Conservation (phyloP, 495 filamentous ascomycete genomes). For the Articulospora tetracladia region DNA sequence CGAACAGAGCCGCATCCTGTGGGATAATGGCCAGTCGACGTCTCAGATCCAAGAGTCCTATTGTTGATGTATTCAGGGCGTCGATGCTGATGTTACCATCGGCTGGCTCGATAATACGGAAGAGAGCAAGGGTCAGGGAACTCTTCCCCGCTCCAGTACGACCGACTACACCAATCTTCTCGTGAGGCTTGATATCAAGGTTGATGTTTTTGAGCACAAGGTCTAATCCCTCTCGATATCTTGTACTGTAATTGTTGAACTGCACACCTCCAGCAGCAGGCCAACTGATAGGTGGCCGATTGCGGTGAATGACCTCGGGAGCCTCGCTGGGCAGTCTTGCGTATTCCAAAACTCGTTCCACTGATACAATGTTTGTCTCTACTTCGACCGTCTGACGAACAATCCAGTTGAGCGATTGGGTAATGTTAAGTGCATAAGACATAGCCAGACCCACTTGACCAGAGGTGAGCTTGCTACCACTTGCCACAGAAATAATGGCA, state of each 20-base stretch:
- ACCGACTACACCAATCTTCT: conserved; percentile 97
- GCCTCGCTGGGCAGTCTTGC: conserved; percentile 91
- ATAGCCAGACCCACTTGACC: conserved; percentile 91
- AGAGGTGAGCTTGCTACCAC: conserved; percentile 59
- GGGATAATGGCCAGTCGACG: conserved; percentile 95
- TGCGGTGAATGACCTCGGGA: conserved; percentile 85
- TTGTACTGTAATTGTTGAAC: conserved; percentile 89
- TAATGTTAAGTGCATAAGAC: conserved; percentile 97
- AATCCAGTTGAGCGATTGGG: conserved; percentile 98
- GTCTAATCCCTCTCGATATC: conserved; percentile 85
- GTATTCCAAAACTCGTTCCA: conserved; percentile 97
- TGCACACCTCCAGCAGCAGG: conserved; percentile 85
- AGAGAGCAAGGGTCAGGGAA: conserved; percentile 87
- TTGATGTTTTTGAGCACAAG: conserved; percentile 90
- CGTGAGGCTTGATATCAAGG: conserved; percentile 86
- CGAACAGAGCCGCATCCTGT: conserved; percentile 95
- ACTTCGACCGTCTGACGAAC: conserved; percentile 98
- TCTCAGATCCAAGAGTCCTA: conserved; percentile 85
- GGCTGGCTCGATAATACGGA: conserved; percentile 89
- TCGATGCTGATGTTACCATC: conserved; percentile 86
- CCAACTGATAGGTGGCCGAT: conserved; percentile 86
- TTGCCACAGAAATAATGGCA: conserved; percentile 74
- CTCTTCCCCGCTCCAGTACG: conserved; percentile 97
- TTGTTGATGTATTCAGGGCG: conserved; percentile 79
- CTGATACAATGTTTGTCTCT: conserved; percentile 98